These are phyloP conservation scores for Solanum virginianum DNA, from an alignment of 257 asterid genomes.

Conservation along the genomic window DNA sequence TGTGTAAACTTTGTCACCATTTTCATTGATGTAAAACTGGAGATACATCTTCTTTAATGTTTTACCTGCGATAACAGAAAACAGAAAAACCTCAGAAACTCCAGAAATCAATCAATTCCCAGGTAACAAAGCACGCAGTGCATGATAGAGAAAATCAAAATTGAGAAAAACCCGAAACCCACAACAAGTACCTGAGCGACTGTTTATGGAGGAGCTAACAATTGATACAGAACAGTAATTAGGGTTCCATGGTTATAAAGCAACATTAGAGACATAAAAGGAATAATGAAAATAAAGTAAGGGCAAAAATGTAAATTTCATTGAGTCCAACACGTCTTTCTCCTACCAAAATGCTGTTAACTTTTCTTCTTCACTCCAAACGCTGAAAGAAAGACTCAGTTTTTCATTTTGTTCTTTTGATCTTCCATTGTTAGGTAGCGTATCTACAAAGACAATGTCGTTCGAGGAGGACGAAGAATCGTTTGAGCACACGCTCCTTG, in stretches of 20 bases:
- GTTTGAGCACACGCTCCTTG: constrained; percentile 87
- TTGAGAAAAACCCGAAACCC: background rate
- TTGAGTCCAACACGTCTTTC: background rate
- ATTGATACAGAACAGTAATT: background rate
- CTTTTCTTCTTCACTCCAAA: background rate
- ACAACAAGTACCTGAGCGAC: background rate
- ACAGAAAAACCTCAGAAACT: background rate
- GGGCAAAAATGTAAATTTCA: background rate
- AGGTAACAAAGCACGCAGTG: background rate
- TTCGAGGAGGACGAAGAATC: constrained; percentile 72
- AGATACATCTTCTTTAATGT: constrained; percentile 24
- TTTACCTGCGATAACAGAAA: background rate
- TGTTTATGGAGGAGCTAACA: background rate
- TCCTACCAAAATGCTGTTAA: background rate
- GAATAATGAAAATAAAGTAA: background rate
- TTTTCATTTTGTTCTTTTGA: no score
- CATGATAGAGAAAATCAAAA: background rate
- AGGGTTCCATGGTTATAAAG: background rate
- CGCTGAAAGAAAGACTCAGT: background rate
- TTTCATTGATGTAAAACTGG: constrained; percentile 44
- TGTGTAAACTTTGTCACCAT: constrained; percentile 53
- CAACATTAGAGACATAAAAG: background rate
- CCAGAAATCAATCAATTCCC: background rate
- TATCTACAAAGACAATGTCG: constrained; percentile 36
- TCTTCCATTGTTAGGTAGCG: background rate